Percentiles rank a stretch among this genome's conserved stretches.
phyloP scores from a whole-genome alignment of 2,329 filamentous ascomycete genomes.

The Microascus cirrosus region DNA sequence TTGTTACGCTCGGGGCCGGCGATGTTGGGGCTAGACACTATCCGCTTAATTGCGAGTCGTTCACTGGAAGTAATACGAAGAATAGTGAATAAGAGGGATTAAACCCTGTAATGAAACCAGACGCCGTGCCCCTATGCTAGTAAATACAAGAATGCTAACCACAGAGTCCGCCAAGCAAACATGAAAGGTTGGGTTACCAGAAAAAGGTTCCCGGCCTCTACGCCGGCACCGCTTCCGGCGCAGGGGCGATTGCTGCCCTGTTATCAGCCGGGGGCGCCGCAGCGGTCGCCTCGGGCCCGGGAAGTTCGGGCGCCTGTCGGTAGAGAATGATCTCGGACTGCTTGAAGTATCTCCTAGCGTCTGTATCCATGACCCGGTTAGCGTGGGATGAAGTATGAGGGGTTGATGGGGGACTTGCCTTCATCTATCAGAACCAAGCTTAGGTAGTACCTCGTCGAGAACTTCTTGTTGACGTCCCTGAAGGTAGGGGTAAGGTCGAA shows the following conservation, averaged over 20 bases:
- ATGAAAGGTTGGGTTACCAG: neutral
- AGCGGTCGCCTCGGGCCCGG: constrained; percentile 8
- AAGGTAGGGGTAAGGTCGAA: constrained; percentile 98
- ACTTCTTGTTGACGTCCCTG: constrained; percentile 99
- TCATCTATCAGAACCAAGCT: constrained; percentile 93
- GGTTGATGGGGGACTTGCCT: constrained; percentile 40
- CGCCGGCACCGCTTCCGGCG: constrained; percentile 16
- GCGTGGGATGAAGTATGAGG: neutral
- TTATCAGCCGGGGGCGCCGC: constrained; percentile 29
- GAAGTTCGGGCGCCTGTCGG: constrained; percentile 59
- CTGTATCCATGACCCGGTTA: constrained; percentile 28
- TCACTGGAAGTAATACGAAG: neutral
- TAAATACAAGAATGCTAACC: constrained; percentile 2
- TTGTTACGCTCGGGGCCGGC: neutral
- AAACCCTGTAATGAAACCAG: neutral
- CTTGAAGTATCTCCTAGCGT: constrained; percentile 96
- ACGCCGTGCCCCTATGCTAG: constrained; percentile 5
- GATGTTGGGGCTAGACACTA: too few species aligned
- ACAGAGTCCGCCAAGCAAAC: neutral
- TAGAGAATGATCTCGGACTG: constrained; percentile 97
- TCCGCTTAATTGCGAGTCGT: neutral
- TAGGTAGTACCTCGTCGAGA: constrained; percentile 94
- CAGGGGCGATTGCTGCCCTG: constrained; percentile 24
- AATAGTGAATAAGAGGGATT: neutral
- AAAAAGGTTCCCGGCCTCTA: constrained; percentile 1